Conservation (phyloP, 129 eudicot species). For the Artemisia annua region DNA sequence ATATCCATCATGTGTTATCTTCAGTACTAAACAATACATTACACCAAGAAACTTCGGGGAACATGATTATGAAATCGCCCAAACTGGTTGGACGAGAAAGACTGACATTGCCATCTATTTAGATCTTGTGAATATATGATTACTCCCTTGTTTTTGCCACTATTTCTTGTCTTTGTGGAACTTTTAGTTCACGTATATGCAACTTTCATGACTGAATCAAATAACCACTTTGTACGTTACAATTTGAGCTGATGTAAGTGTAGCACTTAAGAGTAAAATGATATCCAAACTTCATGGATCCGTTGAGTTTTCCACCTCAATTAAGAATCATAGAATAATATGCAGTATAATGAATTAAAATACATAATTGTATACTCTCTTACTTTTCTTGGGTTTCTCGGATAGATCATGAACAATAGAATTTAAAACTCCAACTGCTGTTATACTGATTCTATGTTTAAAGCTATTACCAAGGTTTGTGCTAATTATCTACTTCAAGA, state of each 20-base stretch:
- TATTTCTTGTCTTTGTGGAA: neutral
- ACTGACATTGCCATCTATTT: neutral
- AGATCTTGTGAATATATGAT: constrained; percentile 9
- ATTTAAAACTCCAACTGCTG: neutral
- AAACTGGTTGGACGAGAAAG: constrained; percentile 9
- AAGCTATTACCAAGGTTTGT: neutral
- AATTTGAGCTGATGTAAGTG: constrained; percentile 17
- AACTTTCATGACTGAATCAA: constrained; percentile 3
- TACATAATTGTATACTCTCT: too few species aligned
- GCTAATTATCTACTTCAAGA: neutral
- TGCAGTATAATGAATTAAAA: too few species aligned
- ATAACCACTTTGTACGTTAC: constrained; percentile 8
- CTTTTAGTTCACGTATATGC: constrained; percentile 5
- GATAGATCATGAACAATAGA: neutral
- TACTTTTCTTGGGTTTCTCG: neutral
- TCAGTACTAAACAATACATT: constrained; percentile 15
- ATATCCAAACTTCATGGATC: neutral
- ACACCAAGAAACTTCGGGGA: constrained; percentile 26
- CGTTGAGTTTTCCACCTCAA: neutral
- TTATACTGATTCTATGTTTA: constrained; percentile 9
- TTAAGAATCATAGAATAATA: neutral
- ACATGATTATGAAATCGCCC: constrained; percentile 31
- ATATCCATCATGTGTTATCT: constrained; percentile 14
- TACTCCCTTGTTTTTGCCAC: constrained; percentile 24
- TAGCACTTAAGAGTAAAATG: neutral